phyloP scores from a whole-genome alignment of 176 grass and related monocot genomes.

The Aechmea fasciata region DNA sequence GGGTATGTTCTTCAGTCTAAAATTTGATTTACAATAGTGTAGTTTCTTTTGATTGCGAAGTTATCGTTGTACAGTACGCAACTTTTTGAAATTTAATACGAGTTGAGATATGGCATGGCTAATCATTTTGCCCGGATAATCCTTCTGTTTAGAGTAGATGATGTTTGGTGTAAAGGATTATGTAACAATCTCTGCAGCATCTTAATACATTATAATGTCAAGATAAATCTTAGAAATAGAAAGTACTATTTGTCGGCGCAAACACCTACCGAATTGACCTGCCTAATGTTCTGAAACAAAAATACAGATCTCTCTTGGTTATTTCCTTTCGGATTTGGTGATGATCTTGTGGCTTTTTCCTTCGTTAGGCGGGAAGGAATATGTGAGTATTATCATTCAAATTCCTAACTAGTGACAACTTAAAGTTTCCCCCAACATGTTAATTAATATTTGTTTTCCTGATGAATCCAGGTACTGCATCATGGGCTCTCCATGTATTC shows the following conservation, averaged over 20 bases:
- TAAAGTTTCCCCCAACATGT: background rate
- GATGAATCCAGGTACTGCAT: conserved; percentile 54
- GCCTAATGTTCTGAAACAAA: too few relatives aligned
- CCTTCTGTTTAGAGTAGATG: too few relatives aligned
- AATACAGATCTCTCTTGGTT: conserved; percentile 61
- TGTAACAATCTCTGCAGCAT: too few relatives aligned
- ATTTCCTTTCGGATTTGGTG: conserved; percentile 59
- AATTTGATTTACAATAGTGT: background rate
- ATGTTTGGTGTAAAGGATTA: too few relatives aligned
- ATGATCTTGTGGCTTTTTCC: conserved; percentile 68
- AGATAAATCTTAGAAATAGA: too few relatives aligned
- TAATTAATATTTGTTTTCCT: background rate
- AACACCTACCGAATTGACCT: background rate
- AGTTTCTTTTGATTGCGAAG: background rate
- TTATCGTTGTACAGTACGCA: background rate
- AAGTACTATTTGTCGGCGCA: too few relatives aligned
- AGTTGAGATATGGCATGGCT: too few relatives aligned
- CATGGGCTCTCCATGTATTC: conserved; percentile 78
- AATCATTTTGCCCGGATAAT: too few relatives aligned
- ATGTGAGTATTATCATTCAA: conserved; percentile 41
- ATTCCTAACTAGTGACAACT: background rate
- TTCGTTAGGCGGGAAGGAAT: conserved; percentile 83
- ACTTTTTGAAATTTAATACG: too few relatives aligned
- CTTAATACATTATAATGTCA: too few relatives aligned
- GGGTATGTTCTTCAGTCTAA: conserved; percentile 31